phyloP scores from a whole-genome alignment of 2,329 filamentous ascomycete genomes.

The Fusarium falciforme region DNA sequence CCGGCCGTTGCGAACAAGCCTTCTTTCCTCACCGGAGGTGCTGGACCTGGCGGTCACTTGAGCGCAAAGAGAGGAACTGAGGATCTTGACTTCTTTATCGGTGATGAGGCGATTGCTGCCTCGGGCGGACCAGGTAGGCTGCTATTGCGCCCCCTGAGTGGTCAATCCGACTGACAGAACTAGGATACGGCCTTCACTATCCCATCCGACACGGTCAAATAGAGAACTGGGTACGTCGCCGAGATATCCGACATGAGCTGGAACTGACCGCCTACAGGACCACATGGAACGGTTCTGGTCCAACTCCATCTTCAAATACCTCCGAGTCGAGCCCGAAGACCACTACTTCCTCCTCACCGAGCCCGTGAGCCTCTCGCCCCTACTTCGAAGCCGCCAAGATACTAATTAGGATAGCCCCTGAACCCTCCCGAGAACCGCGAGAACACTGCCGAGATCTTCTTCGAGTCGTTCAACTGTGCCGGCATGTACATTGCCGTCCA shows the following conservation, averaged over 20 bases:
- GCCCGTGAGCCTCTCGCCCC: constrained; percentile 71
- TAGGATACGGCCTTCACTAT: constrained; percentile 95
- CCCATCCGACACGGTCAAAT: constrained; percentile 98
- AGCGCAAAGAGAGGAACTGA: constrained; percentile 95
- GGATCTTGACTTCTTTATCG: constrained; percentile 98
- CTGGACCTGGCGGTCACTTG: constrained; percentile 83
- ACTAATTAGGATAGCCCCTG: constrained; percentile 72
- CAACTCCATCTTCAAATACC: constrained; percentile 99
- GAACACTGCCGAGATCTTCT: constrained; percentile 99
- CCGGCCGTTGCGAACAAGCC: constrained; percentile 95
- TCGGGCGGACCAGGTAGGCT: constrained; percentile 80
- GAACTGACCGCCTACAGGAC: constrained; percentile 69
- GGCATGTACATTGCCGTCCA: constrained; percentile 99
- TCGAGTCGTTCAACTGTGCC: constrained; percentile 99
- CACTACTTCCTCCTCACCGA: constrained; percentile 99
- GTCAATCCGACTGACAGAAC: constrained; percentile 34
- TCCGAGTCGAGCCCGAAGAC: constrained; percentile 97
- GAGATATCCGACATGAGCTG: not conserved
- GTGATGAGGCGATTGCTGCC: constrained; percentile 91
- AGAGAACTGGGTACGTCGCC: constrained; percentile 87
- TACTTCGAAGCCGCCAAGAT: not conserved
- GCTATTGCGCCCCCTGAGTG: constrained; percentile 10
- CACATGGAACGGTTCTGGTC: constrained; percentile 99
- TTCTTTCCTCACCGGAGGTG: constrained; percentile 91
- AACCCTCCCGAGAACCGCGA: constrained; percentile 99